Evolutionary conservation across 441 rosid species (phyloP), one percentile per base, ranked within the genome.

Genomic region (Viola pubescens): DNA sequence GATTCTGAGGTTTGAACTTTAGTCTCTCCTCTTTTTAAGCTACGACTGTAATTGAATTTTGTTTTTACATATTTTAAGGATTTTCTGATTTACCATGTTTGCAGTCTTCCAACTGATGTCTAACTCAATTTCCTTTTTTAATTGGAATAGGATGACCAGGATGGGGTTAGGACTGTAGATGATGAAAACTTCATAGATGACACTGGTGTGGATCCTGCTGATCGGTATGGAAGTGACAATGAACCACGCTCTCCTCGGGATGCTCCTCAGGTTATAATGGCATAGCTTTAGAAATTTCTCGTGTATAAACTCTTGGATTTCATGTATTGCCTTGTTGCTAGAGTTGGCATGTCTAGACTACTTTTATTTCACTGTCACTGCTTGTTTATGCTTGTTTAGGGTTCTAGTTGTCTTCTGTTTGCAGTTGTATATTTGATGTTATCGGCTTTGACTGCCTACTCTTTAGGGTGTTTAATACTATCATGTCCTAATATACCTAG

Each of bases 151-250:
- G 89, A 89, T 69, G 98, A 92, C 80, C 88, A 74, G 67, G 97
- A 89, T 52, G 97, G 88, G 74, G 74, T 68, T 67, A 81, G 88
- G 83, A 92, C 89, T 19, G n/a, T 89, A 67, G 97, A 92, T 65
- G 97, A 92, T 63, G 96, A 89, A 73, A 80, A 89, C 72, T 92
- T 92, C 68, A 92, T 94, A 43, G 97, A 94, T 59, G 98, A 94
- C 73, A 84, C 57, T 66, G 98, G 97, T 62, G 64, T 94, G 45
- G 95, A 89, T 68, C 98, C 97, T 61, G 78, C 82, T 12, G 85
- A 83, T 59, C 79, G 84, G 63, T 89, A 94, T 73, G 87, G 84
- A 56, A 78, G 81, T 57, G 91, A 81, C 63, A 44, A 64, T 69
- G 98, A 85, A 63, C 83, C 74, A 42, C 73, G 69, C 48, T 65